These are phyloP conservation scores for Hypoxylon intermedium DNA, from an alignment of 495 filamentous ascomycete species.

Conservation along the genomic window DNA sequence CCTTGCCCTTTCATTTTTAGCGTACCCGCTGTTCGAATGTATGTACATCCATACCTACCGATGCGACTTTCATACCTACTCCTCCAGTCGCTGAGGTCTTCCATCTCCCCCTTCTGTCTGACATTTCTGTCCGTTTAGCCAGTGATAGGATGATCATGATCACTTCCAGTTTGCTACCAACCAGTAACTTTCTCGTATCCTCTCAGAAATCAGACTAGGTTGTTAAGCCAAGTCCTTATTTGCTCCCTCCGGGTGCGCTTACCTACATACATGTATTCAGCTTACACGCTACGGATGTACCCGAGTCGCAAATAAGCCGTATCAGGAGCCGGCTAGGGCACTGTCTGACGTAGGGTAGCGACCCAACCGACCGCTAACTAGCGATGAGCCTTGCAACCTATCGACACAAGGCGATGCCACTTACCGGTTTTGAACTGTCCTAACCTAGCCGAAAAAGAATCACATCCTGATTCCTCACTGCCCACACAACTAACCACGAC, in stretches of 20 bases:
- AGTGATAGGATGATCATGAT: slow-evolving; percentile 27
- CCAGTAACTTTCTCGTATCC: slow-evolving; percentile 16
- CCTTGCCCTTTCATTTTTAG: slow-evolving; percentile 28
- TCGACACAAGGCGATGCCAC: slow-evolving; percentile 41
- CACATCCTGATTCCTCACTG: slow-evolving; percentile 38
- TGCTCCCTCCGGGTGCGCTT: background rate
- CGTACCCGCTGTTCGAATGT: slow-evolving; percentile 34
- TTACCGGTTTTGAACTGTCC: slow-evolving; percentile 43
- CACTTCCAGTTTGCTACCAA: slow-evolving; percentile 7
- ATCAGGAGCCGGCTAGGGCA: slow-evolving; percentile 18
- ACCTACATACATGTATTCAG: background rate
- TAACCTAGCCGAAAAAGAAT: slow-evolving; percentile 41
- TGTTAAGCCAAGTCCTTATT: background rate
- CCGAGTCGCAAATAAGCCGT: slow-evolving; percentile 27
- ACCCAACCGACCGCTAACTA: slow-evolving; percentile 38
- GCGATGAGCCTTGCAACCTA: slow-evolving; percentile 39
- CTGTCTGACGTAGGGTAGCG: slow-evolving; percentile 40
- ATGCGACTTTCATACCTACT: slow-evolving; percentile 30
- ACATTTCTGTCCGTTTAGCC: slow-evolving; percentile 34
- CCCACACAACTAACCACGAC: slow-evolving; percentile 36
- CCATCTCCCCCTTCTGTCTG: slow-evolving; percentile 21
- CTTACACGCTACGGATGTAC: slow-evolving; percentile 26
- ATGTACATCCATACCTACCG: no score
- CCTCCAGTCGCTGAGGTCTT: no score
- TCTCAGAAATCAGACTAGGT: background rate